Evolutionary conservation across 1,139 yeast species (phyloP), one percentile per base, ranked within the genome.

Genomic region (Blastobotrys arbuscula): DNA sequence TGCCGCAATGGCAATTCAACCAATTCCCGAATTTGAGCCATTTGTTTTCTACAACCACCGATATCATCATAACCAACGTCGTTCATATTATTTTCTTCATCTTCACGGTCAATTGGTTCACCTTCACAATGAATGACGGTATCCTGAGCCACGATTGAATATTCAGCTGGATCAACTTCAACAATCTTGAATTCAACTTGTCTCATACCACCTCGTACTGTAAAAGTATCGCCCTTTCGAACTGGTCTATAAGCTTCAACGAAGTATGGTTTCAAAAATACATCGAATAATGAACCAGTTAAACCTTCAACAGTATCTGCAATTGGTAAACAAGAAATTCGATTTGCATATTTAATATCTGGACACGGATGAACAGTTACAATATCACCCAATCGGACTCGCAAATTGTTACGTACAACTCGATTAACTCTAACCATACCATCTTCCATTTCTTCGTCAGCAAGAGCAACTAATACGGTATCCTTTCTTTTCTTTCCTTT

Each of bases 161-260:
- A 86, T 62, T 92, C 98, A 63, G 88, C 88, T 9, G 99, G 98
- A 66, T 94, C 99, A 50, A 92, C 95, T 58, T 92, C 99, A 43
- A 90, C 97, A 51, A 94, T 96, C 72, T 92, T 94, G 74, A 92
- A 92, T 70, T 92, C 98, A 42, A 92, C 98, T 69, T 90, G 97
- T 71, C 99, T 82, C 99, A 92, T 84, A 68, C 97, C 97, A 63
- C 98, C 99, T 67, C 98, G 81, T 31, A 89, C 97, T 39, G 94
- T 82, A 72, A 92, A 92, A 61, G 87, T 84, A 66, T 92, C 99
- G 57, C 97, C 97, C 68, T 90, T 92, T 70, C 97, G 83, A 44
- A 94, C 97, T 1, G 99, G 99, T 71, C 99, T 82, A 73, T 92
- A 92, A 50, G 98, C 97, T 72, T 92, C 99, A 50, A 92, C 97